phyloP scores from a whole-genome alignment of 371 early-diverging fungal species.

The Smittium mucronatum region DNA sequence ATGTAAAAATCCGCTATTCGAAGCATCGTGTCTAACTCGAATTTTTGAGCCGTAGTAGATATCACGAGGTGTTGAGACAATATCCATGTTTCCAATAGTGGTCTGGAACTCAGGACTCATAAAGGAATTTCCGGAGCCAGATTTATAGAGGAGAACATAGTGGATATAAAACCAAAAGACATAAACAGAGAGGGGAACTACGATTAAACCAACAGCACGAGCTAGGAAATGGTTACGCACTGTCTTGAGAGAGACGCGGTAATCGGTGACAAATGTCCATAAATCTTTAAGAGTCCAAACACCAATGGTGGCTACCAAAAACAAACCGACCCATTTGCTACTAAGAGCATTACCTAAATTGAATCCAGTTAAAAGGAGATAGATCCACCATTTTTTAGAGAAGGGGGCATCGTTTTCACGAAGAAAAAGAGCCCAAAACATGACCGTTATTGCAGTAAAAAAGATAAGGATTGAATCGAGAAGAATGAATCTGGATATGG shows the following conservation, averaged over 20 bases:
- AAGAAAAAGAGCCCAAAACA: slow-evolving; percentile 67
- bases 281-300: slow-evolving; percentile 64
- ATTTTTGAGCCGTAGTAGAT: slow-evolving; percentile 63
- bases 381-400: slow-evolving; percentile 46
- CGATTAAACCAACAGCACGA: slow-evolving; percentile 46
- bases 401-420: slow-evolving; percentile 45
- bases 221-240: slow-evolving; percentile 34
- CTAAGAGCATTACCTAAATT: slow-evolving; percentile 49
- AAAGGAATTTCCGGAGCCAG: slow-evolving; percentile 71
- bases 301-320: slow-evolving; percentile 69
- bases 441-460: slow-evolving; percentile 54
- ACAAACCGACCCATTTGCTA: slow-evolving; percentile 85
- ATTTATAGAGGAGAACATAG: slow-evolving; percentile 40
- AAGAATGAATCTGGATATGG: slow-evolving; percentile 71
- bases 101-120: slow-evolving; percentile 60
- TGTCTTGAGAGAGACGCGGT: slow-evolving; percentile 33
- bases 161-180: slow-evolving; percentile 59
- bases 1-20: slow-evolving; percentile 64
- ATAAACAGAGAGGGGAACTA: slow-evolving; percentile 66
- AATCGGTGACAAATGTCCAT: slow-evolving; percentile 63
- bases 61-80: slow-evolving; percentile 32
- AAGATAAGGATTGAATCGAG: slow-evolving; percentile 73
- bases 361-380: slow-evolving; percentile 50
- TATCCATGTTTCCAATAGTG: slow-evolving; percentile 28
- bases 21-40: slow-evolving; percentile 52